A percentile compares a stretch with the other conserved stretches of the same genome.
These are phyloP conservation scores for Globisporangium okanoganense DNA, from an alignment of 352 stramenopile genomes.

Conservation along the genomic window DNA sequence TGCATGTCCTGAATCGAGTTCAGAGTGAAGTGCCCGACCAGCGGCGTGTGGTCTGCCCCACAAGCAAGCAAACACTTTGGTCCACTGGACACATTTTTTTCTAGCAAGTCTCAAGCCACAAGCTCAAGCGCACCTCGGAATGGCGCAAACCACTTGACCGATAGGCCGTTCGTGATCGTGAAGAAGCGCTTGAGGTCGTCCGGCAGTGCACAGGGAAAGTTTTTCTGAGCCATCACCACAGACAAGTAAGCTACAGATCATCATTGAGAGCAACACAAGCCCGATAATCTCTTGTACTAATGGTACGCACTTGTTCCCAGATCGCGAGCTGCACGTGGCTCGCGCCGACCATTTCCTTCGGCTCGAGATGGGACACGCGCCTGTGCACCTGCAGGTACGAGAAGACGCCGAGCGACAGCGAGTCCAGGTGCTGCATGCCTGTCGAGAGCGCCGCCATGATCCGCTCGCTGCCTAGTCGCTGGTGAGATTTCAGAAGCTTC, in stretches of 20 bases:
- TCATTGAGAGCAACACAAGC: neutral
- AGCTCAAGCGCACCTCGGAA: constrained; percentile 31
- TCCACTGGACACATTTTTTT: neutral
- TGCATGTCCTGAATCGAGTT: constrained; percentile 63
- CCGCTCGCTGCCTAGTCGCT: neutral
- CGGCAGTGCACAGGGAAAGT: constrained; percentile 48
- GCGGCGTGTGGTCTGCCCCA: constrained; percentile 29
- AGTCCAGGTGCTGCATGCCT: constrained; percentile 27
- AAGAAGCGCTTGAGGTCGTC: constrained; percentile 71
- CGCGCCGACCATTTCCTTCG: constrained; percentile 46
- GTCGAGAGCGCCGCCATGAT: constrained; percentile 6
- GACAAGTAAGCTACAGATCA: neutral
- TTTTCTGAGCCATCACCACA: constrained; percentile 32
- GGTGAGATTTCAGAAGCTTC: neutral
- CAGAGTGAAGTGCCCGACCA: constrained; percentile 64
- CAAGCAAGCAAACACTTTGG: neutral
- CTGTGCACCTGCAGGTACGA: constrained; percentile 60
- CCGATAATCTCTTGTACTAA: neutral
- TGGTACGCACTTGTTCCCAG: constrained; percentile 56
- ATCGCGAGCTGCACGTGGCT: constrained; percentile 42
- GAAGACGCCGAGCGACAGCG: constrained; percentile 69
- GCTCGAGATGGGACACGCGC: constrained; percentile 48
- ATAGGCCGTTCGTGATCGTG: constrained; percentile 59
- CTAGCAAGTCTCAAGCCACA: neutral
- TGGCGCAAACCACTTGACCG: constrained; percentile 63